Evolutionary conservation across 306 rosid species (phyloP).

Genomic region (Trifolium dubium): DNA sequence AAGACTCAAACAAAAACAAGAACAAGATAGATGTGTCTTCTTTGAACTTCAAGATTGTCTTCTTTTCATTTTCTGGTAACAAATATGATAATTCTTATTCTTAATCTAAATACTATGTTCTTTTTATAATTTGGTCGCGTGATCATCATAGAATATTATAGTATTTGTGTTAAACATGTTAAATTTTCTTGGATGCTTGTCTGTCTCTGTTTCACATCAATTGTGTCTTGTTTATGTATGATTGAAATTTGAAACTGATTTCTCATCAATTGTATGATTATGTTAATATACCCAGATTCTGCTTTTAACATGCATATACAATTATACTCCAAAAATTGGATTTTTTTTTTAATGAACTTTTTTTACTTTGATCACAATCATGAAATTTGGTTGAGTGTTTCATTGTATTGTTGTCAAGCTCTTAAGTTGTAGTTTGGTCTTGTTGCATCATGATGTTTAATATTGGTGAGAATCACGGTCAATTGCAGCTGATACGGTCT

Average conservation of each 20-base stretch:
- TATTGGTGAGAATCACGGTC: neutral
- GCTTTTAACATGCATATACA: neutral
- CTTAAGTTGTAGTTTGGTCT: neutral
- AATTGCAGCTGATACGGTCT: neutral
- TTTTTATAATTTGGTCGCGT: slow-evolving; percentile 34
- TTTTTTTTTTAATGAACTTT: no score
- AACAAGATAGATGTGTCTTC: slow-evolving; percentile 45
- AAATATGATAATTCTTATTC: neutral
- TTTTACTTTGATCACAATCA: slow-evolving; percentile 4
- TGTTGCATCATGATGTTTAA: neutral
- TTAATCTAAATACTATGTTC: slow-evolving; percentile 15
- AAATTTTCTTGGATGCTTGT: slow-evolving; percentile 12
- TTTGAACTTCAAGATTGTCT: slow-evolving; percentile 42
- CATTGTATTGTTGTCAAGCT: neutral
- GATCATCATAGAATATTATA: slow-evolving; percentile 41
- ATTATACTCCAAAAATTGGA: no score
- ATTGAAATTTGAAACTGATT: slow-evolving; percentile 25
- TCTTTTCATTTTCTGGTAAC: slow-evolving; percentile 49
- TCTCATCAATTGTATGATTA: slow-evolving; percentile 24
- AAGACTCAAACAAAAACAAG: slow-evolving; percentile 47
- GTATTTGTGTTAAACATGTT: slow-evolving; percentile 17
- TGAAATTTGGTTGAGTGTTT: slow-evolving; percentile 8
- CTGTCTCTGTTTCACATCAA: slow-evolving; percentile 20
- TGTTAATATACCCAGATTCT: slow-evolving; percentile 22
- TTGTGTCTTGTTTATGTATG: slow-evolving; percentile 25